These are phyloP conservation scores for Geoglossum cookeanum DNA, from an alignment of 2,329 filamentous ascomycete genomes.

Conservation along the genomic window DNA sequence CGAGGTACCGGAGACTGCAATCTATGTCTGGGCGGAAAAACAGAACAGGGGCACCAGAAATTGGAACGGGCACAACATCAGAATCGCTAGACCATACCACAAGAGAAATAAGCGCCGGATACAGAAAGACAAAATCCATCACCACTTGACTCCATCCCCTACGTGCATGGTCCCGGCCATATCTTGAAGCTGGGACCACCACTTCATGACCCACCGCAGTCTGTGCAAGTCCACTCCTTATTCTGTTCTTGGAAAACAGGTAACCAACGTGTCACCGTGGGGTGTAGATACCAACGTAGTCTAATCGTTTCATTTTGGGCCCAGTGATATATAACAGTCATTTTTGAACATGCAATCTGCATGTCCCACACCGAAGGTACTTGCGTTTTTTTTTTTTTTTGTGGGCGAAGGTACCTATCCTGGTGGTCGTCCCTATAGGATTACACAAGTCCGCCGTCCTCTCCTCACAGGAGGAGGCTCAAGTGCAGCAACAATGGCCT, in stretches of 20 bases:
- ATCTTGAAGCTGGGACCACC: not conserved
- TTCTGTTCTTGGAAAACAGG: not conserved
- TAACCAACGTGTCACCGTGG: not conserved
- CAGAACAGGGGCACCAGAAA: not conserved
- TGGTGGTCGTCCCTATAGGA: constrained; percentile 34
- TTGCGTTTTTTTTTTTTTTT: not conserved
- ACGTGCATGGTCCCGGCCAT: not conserved
- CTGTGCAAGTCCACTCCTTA: not conserved
- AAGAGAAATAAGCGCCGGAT: not conserved
- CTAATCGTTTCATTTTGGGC: not conserved
- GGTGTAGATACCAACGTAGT: not conserved
- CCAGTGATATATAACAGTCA: not conserved
- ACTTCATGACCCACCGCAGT: not conserved
- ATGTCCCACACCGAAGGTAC: not conserved
- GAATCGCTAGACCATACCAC: not conserved
- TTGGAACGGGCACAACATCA: not conserved
- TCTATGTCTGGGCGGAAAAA: not conserved
- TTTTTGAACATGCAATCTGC: not conserved
- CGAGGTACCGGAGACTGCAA: not conserved
- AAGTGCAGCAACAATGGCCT: constrained; percentile 91
- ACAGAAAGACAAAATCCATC: not conserved
- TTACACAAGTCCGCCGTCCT: constrained; percentile 47
- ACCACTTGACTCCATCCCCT: not conserved
- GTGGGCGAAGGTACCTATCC: not conserved
- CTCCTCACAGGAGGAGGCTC: constrained; percentile 76